A percentile compares a stretch with the other conserved stretches of the same genome.
These are phyloP conservation scores for Globisporangium paroecandrum DNA, from an alignment of 352 stramenopile species.

Conservation along the genomic window DNA sequence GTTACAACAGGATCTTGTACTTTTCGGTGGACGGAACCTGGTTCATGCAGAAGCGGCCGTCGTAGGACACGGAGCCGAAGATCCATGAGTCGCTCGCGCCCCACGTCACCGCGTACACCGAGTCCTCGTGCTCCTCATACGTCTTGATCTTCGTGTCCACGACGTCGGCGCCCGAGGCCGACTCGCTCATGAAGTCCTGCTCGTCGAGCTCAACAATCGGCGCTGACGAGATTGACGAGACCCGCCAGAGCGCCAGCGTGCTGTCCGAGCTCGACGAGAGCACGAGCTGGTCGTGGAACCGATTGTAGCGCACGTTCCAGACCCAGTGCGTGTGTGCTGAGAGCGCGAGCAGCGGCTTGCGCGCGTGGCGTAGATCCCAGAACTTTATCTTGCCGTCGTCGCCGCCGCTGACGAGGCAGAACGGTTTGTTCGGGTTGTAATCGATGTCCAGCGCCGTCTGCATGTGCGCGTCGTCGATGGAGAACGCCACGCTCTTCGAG, in stretches of 20 bases:
- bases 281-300: constrained; percentile 97
- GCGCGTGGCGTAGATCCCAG: constrained; percentile 92
- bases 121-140: constrained; percentile 94
- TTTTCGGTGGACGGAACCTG: constrained; percentile 98
- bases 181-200: constrained; percentile 65
- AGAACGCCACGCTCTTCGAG: constrained; percentile 31
- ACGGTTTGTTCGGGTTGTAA: constrained; percentile 98
- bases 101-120: constrained; percentile 93
- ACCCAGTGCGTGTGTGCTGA: constrained; percentile 93
- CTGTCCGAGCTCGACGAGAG: constrained; percentile 92
- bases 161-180: constrained; percentile 49
- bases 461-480: constrained; percentile 61
- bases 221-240: constrained; percentile 95
- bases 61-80: constrained; percentile 94
- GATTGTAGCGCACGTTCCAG: constrained; percentile 93
- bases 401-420: constrained; percentile 87
- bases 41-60: constrained; percentile 94
- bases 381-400: constrained; percentile 97
- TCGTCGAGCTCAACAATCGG: constrained; percentile 94
- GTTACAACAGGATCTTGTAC: constrained; percentile 98
- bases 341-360: constrained; percentile 80
- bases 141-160: constrained; percentile 72
- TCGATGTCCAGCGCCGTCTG: constrained; percentile 84
- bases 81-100: constrained; percentile 94
- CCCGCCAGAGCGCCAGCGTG: constrained; percentile 93